Conservation (phyloP, 1,284 basidiomycete genomes). For the Gomphus bonarii region DNA sequence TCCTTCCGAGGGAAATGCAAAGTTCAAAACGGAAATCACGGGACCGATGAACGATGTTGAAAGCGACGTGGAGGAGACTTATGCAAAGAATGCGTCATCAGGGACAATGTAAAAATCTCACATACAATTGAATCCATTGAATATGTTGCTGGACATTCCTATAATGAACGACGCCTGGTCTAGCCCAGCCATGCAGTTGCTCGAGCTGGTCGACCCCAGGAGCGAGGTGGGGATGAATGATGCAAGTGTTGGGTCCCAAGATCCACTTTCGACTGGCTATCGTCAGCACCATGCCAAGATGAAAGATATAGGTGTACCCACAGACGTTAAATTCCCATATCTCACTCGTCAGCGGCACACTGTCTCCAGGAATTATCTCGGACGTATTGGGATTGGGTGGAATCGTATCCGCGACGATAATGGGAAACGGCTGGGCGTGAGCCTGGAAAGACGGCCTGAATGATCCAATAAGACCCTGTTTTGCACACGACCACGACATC, state of each 20-base stretch:
- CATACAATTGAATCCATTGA: slow-evolving; percentile 23
- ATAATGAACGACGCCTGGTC: slow-evolving; percentile 35
- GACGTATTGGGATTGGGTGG: too few species aligned
- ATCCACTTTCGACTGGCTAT: too few species aligned
- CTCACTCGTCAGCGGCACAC: slow-evolving; percentile 21
- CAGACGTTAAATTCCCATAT: slow-evolving; percentile 36
- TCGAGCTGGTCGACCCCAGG: slow-evolving; percentile 27
- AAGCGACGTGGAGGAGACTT: slow-evolving; percentile 14
- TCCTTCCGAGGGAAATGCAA: slow-evolving; percentile 17
- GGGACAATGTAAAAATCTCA: not conserved
- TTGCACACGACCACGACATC: too few species aligned
- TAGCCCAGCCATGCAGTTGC: slow-evolving; percentile 34
- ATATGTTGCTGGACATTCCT: slow-evolving; percentile 33
- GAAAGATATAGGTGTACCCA: slow-evolving; percentile 18
- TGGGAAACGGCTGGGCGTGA: slow-evolving; percentile 28
- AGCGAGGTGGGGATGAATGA: slow-evolving; percentile 33
- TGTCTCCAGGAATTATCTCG: too few species aligned
- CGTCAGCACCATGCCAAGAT: too few species aligned
- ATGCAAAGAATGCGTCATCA: not conserved
- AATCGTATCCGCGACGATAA: slow-evolving; percentile 16
- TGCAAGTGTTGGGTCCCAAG: too few species aligned
- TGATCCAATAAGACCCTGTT: not conserved
- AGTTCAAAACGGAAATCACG: slow-evolving; percentile 19
- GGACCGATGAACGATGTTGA: slow-evolving; percentile 17
- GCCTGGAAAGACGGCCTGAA: slow-evolving; percentile 23